Evolutionary conservation across 2,329 filamentous ascomycete genomes (phyloP).

Genomic region (Aspergillus pseudoterreus): DNA sequence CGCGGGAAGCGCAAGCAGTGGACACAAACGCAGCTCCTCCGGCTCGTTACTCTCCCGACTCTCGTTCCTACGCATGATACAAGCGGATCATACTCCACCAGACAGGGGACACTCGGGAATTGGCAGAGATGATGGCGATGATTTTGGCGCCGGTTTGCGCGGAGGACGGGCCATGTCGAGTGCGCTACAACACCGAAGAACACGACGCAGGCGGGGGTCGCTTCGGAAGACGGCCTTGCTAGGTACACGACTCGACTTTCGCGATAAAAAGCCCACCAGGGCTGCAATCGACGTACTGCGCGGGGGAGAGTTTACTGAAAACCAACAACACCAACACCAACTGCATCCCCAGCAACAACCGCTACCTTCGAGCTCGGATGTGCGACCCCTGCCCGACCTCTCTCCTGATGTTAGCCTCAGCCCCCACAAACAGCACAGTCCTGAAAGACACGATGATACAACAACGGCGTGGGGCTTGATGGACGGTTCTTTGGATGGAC

Average conservation of each 20-base stretch:
- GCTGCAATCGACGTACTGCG: constrained; percentile 12
- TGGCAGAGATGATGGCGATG: constrained; percentile 24
- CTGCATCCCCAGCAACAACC: constrained; percentile 10
- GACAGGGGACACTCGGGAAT: constrained; percentile 22
- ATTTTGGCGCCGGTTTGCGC: constrained; percentile 29
- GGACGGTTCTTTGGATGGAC: constrained; percentile 3
- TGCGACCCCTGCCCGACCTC: constrained; percentile 2
- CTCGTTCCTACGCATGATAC: constrained; percentile 59
- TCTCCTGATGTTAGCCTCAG: not conserved
- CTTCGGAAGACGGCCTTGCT: constrained; percentile 82
- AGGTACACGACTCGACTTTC: constrained; percentile 49
- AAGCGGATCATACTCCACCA: constrained; percentile 35
- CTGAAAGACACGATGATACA: not conserved
- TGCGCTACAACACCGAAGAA: constrained; percentile 50
- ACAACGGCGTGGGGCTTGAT: constrained; percentile 13
- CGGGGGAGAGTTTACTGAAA: constrained; percentile 13
- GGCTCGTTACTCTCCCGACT: constrained; percentile 66
- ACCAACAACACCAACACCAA: constrained; percentile 9
- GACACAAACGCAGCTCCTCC: constrained; percentile 55
- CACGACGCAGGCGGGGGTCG: constrained; percentile 74
- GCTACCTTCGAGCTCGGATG: constrained; percentile 1
- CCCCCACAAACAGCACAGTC: not conserved
- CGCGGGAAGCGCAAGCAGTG: constrained; percentile 31
- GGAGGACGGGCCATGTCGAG: constrained; percentile 49
- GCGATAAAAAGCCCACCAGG: constrained; percentile 26